Percentiles rank a stretch among this genome's conserved stretches.
phyloP scores from a whole-genome alignment of 129 eudicot genomes.

The Flaveria sonorensis region DNA sequence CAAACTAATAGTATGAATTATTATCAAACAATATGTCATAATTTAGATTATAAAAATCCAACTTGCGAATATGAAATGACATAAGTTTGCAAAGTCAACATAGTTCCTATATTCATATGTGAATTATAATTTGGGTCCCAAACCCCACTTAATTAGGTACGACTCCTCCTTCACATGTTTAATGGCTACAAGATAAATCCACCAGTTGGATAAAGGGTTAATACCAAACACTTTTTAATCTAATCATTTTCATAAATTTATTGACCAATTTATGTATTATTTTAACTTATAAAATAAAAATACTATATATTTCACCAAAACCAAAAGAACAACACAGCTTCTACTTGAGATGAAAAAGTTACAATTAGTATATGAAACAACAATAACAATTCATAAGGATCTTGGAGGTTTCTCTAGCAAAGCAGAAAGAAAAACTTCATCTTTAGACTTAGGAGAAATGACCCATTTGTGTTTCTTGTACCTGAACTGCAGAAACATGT shows the following conservation, averaged over 20 bases:
- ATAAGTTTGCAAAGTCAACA: background rate
- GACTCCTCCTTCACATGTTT: constrained; percentile 4
- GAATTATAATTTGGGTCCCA: background rate
- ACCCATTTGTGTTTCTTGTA: constrained; percentile 91
- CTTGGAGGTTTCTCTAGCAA: constrained; percentile 92
- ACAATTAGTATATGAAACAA: background rate
- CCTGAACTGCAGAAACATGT: constrained; percentile 96
- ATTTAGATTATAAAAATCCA: too few relatives aligned
- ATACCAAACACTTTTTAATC: background rate
- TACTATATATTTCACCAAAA: background rate
- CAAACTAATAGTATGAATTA: too few relatives aligned
- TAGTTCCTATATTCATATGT: background rate
- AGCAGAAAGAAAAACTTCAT: constrained; percentile 89
- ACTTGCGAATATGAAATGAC: too few relatives aligned
- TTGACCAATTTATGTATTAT: background rate
- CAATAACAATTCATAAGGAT: constrained; percentile 44
- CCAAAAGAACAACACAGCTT: background rate
- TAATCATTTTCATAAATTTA: background rate
- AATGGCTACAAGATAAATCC: background rate
- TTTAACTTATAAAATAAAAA: background rate
- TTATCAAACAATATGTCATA: too few relatives aligned
- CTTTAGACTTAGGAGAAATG: constrained; percentile 71
- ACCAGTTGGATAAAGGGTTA: background rate
- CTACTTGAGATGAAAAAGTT: background rate
- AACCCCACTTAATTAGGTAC: background rate